phyloP scores from a whole-genome alignment of 179 eudicot species.

The Heliamphora ciliata region DNA sequence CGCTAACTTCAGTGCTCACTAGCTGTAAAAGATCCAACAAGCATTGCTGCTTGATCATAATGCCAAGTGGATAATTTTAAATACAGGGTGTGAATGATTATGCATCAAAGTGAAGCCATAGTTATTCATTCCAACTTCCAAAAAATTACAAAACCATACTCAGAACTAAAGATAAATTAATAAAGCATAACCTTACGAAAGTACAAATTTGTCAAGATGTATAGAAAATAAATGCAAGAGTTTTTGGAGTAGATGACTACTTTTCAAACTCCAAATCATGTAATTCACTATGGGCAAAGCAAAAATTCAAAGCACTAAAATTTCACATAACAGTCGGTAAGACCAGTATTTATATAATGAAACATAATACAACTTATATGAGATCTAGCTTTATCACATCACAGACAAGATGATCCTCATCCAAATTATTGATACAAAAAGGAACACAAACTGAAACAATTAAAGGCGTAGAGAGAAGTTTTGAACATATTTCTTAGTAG shows the following conservation, averaged over 20 bases:
- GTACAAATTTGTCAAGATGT: too few species aligned
- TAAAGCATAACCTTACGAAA: too few species aligned
- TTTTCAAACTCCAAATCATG: not conserved
- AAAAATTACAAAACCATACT: not conserved
- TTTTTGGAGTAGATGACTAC: not conserved
- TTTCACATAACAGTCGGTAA: not conserved
- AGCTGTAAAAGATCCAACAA: not conserved
- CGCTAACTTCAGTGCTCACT: not conserved
- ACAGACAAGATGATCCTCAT: not conserved
- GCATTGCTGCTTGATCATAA: not conserved
- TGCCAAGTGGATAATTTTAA: not conserved
- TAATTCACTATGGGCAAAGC: not conserved
- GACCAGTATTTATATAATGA: not conserved
- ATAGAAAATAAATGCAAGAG: constrained; percentile 3
- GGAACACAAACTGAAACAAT: not conserved
- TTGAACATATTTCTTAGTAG: not conserved
- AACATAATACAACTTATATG: not conserved
- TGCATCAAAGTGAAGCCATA: not conserved
- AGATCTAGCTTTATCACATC: not conserved
- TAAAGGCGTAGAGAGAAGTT: not conserved
- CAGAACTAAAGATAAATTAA: not conserved
- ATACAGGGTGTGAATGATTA: too few species aligned
- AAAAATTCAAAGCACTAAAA: too few species aligned
- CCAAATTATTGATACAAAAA: constrained; percentile 3
- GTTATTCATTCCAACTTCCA: not conserved